Evolutionary conservation across 2,329 filamentous ascomycete genomes (phyloP).

Genomic region (Ceratocystis variospora): DNA sequence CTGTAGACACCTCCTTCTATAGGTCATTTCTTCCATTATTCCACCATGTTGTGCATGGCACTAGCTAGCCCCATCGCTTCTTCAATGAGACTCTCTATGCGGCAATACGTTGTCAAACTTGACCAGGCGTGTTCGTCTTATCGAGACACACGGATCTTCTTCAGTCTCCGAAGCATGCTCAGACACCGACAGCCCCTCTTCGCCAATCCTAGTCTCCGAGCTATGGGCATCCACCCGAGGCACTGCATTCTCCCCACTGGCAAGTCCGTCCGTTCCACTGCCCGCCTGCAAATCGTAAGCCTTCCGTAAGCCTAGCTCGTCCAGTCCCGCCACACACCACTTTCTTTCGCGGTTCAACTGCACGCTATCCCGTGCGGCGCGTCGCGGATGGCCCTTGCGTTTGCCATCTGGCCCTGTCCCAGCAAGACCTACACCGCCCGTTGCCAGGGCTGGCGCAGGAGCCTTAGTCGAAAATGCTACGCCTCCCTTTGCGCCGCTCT

Average conservation of each 20-base stretch:
- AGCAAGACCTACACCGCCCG: background rate
- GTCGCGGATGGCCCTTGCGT: constrained; percentile 13
- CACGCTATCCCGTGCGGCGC: constrained; percentile 13
- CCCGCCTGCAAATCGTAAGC: constrained; percentile 11
- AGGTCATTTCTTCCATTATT: background rate
- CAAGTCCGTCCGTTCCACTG: background rate
- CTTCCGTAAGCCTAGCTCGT: constrained; percentile 12
- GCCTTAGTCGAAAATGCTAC: background rate
- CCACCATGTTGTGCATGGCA: background rate
- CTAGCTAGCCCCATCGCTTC: background rate
- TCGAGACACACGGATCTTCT: background rate
- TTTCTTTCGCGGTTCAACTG: constrained; percentile 16
- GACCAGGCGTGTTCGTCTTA: constrained; percentile 4
- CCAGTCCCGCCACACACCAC: constrained; percentile 9
- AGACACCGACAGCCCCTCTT: background rate
- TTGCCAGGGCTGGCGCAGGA: background rate
- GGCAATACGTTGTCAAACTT: constrained; percentile 13
- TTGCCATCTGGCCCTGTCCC: background rate
- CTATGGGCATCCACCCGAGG: constrained; percentile 1
- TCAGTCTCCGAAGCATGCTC: background rate
- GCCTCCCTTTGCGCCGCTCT: background rate
- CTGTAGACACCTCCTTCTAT: background rate
- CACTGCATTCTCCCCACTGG: background rate
- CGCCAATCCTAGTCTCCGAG: background rate
- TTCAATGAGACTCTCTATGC: background rate